Conservation (phyloP, 2,329 filamentous ascomycete genomes). For the Ophiocordyceps camponoti-floridani region DNA sequence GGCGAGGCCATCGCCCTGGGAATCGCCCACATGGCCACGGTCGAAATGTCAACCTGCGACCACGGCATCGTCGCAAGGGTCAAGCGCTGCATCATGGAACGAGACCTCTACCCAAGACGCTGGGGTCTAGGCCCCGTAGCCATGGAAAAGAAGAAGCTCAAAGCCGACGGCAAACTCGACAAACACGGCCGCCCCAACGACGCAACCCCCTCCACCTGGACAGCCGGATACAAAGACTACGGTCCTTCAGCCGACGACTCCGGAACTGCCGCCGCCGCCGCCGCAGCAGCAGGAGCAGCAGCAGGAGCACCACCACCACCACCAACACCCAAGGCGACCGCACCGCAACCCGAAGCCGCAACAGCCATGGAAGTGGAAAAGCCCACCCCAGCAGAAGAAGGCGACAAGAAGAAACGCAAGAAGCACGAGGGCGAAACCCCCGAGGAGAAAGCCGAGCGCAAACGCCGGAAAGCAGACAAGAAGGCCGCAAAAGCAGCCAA, state of each 20-base stretch:
- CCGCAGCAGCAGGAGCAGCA: slow-evolving; percentile 19
- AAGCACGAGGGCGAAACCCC: slow-evolving; percentile 65
- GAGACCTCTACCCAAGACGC: slow-evolving; percentile 87
- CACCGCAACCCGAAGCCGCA: slow-evolving; percentile 5
- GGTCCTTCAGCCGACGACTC: slow-evolving; percentile 33
- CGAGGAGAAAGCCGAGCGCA: slow-evolving; percentile 46
- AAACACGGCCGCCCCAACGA: slow-evolving; percentile 93
- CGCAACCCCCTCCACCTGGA: slow-evolving; percentile 86
- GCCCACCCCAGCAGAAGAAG: slow-evolving; percentile 26
- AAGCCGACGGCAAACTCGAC: slow-evolving; percentile 93
- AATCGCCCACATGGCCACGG: slow-evolving; percentile 94
- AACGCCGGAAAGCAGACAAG: slow-evolving; percentile 42
- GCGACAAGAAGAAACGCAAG: slow-evolving; percentile 52
- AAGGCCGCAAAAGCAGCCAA: slow-evolving; percentile 38
- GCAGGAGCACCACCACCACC: not conserved
- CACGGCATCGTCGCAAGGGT: slow-evolving; percentile 97
- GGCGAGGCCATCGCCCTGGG: slow-evolving; percentile 94
- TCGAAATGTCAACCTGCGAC: slow-evolving; percentile 91
- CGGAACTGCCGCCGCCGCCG: slow-evolving; percentile 21
- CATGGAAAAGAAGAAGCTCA: slow-evolving; percentile 98
- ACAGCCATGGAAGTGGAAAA: slow-evolving; percentile 16
- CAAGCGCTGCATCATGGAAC: slow-evolving; percentile 99
- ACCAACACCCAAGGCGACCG: no score
- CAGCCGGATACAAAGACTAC: slow-evolving; percentile 81
- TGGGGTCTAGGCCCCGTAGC: slow-evolving; percentile 94